phyloP scores from a whole-genome alignment of 192 early-diverging fungal species.

The Coemansia biformis region DNA sequence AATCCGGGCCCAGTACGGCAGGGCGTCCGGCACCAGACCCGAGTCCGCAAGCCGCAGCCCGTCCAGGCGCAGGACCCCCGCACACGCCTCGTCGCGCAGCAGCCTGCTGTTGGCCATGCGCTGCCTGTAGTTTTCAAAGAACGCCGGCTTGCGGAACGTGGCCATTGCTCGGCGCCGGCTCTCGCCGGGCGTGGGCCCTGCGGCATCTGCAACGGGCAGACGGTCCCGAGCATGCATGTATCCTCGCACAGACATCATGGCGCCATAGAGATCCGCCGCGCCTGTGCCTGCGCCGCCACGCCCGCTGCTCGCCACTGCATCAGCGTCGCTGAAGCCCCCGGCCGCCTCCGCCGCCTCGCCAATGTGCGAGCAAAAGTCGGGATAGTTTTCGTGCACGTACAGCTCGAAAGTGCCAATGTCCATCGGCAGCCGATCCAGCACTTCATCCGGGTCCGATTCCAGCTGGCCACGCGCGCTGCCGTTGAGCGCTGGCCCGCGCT shows the following conservation, averaged over 20 bases:
- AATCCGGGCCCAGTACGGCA: constrained; percentile 27
- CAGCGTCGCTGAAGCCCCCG: constrained; percentile 52
- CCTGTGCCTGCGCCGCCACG: constrained; percentile 3
- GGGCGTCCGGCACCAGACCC: constrained; percentile 10
- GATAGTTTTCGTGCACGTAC: constrained; percentile 59
- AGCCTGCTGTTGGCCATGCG: constrained; percentile 3
- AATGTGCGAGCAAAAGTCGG: constrained; percentile 44
- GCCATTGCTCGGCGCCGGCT: constrained; percentile 10
- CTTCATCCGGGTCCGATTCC: constrained; percentile 31
- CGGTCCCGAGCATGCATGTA: constrained; percentile 24
- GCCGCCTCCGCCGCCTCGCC: constrained; percentile 50
- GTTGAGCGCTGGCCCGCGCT: constrained; percentile 22
- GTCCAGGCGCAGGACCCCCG: constrained; percentile 9
- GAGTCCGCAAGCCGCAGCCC: constrained; percentile 6
- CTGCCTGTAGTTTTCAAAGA: constrained; percentile 29
- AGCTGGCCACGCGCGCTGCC: constrained; percentile 9
- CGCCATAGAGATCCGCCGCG: constrained; percentile 11
- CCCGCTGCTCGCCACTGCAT: constrained; percentile 12
- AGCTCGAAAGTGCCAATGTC: constrained; percentile 52
- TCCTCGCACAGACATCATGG: constrained; percentile 28
- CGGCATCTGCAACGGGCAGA: constrained; percentile 2
- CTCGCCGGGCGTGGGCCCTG: background rate
- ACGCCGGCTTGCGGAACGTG: constrained; percentile 27
- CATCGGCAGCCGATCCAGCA: constrained; percentile 53
- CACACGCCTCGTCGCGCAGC: constrained; percentile 6